Conservation (phyloP, 768 basidiomycete genomes). For the Leucosporidium scottii region DNA sequence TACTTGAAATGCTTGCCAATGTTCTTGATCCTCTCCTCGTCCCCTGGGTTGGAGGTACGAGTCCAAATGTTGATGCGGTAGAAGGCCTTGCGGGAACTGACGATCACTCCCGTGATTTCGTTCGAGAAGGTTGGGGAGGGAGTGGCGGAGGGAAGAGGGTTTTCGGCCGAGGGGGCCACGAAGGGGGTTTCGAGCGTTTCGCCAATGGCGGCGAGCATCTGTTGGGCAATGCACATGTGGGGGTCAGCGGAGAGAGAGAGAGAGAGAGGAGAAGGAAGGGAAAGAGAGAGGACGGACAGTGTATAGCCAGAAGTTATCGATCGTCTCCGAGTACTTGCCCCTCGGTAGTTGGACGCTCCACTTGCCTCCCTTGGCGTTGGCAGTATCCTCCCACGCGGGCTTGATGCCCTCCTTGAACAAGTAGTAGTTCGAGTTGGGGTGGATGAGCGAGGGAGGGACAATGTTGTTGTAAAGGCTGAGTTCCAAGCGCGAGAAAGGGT, state of each 20-base stretch:
- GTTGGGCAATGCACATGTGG: no score
- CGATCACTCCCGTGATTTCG: constrained; percentile 77
- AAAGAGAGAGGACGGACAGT: constrained; percentile 54
- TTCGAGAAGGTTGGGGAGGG: constrained; percentile 42
- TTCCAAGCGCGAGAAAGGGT: constrained; percentile 2
- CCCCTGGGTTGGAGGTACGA: constrained; percentile 58
- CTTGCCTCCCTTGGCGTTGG: constrained; percentile 95
- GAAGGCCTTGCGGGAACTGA: constrained; percentile 87
- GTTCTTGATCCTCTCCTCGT: constrained; percentile 37
- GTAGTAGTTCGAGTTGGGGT: constrained; percentile 98
- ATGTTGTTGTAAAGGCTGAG: constrained; percentile 89
- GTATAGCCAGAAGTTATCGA: constrained; percentile 97
- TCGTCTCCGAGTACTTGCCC: constrained; percentile 74
- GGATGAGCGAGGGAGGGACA: constrained; percentile 83
- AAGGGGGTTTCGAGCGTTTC: constrained; percentile 94
- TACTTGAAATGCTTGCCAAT: constrained; percentile 68
- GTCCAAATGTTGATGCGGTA: constrained; percentile 99
- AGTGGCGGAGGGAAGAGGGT: constrained; percentile 36
- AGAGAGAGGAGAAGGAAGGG: constrained; percentile 30
- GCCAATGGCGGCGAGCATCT: constrained; percentile 99
- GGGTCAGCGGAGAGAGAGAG: neutral
- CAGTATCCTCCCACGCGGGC: constrained; percentile 46
- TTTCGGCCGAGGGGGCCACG: constrained; percentile 27
- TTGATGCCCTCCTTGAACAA: constrained; percentile 74
- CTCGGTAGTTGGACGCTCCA: constrained; percentile 97